Evolutionary conservation across 2,329 filamentous ascomycete genomes (phyloP), one percentile per base, ranked within the genome.

Genomic region (Aspergillus floridensis): DNA sequence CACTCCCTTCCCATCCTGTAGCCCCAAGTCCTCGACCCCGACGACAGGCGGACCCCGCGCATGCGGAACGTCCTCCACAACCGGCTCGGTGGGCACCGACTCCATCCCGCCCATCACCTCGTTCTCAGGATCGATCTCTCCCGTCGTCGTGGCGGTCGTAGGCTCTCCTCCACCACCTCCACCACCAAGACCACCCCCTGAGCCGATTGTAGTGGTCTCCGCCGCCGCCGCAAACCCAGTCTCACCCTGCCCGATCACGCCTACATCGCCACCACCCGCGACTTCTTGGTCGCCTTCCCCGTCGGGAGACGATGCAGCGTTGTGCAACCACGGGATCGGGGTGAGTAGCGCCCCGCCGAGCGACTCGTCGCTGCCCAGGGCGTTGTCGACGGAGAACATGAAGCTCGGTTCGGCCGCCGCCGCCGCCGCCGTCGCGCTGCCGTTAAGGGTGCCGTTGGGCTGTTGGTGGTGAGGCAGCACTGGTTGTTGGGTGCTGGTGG

Each of bases 261-360:
- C 53, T 26, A 19, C 38, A 19, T 8, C 14, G 16, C n/a, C n/a
- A 2, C 38, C 38, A 16, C 14, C n/a, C 4, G 16, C 38, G 3
- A n/a, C 4, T 19, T 44, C 48, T n/a, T 46, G 44, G 21, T 57
- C 59, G 14, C 61, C 60, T 16, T 68, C 72, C 29, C 61, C 64
- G 19, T 68, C 72, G 1, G 74, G 68, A 1, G 72, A 72, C 38
- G 66, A 71, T 35, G 66, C 56, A 49, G 66, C 51, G 66, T 76
- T 73, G 59, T 70, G 81, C 53, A 98, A 79, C 95, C 95, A 99
- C 0, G 93, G 91, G 59, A 99, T 98, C 0, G 93, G 95, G 1
- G 93, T 98, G 53, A 99, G 81, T 19, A 97, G 81, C 0, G 95
- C 95, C 6, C 95, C 95, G 22, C 93, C 93, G 1, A 98, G 80